Base-by-base conservation (phyloP, 1,284 basidiomycete genomes). In the Ganoderma resinaceum region DNA sequence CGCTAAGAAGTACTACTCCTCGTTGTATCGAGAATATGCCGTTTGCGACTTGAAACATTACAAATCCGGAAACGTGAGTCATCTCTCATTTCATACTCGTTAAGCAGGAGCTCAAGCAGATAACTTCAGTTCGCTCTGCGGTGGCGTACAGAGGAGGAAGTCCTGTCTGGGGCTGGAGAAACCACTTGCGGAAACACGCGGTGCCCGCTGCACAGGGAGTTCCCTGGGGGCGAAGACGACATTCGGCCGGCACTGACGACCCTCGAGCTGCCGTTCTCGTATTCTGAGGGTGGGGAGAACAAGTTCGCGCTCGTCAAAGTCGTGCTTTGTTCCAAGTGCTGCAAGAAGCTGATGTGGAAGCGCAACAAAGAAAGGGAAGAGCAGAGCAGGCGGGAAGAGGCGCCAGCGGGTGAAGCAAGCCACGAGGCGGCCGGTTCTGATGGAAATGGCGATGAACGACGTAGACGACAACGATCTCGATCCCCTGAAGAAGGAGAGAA, bases 11-110 rank as follows among this genome's bases (percentile, higher is more conserved):
- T 98, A 97, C 82, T 97, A 97, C 76, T 83, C 86, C 18, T 92
- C 83, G 73, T 86, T 98, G 7, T 97, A 95, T 78, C 91, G 94
- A 70, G 96, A 98, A 80, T 97, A 92, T 77, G 95, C 95, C 0
- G 84, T 98, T 58, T 95, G 96, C 77, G 95, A 98, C 80, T 82
- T 98, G 71, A 97, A 97, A 81, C 96, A 97, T 78, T 97, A 93
- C 85, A 97, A 96, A 81, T 91, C 92, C 0, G 94, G 95, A n/a
- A 91, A 92, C 69, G 94, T 95, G 60, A 62, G 84, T 73, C 11
- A 42, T 23, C 5, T 18, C 7, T 23, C 8, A n/a, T 29, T 1
- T 4, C 0, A 9, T 37, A 16, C 31, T 23, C n/a, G 20, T 12
- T 3, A n/a, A 16, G 14, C 12, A 14, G 12, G 23, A 23, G 18